These are phyloP conservation scores for Selaginella tamariscina DNA, from an alignment of 75 land plant species.

Conservation along the genomic window DNA sequence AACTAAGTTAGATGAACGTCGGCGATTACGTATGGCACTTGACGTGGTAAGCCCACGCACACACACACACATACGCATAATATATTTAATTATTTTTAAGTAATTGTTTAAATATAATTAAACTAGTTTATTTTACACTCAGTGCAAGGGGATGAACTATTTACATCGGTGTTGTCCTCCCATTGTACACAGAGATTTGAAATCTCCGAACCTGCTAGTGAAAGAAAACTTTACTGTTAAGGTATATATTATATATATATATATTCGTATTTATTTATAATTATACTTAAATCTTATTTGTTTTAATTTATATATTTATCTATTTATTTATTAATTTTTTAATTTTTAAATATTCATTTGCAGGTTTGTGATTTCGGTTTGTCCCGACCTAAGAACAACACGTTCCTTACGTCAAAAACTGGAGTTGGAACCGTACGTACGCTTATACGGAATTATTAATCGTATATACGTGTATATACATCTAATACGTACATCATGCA, in stretches of 20 bases:
- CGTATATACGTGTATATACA: neutral
- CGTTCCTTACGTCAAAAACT: conserved; percentile 69
- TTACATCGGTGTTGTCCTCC: conserved; percentile 39
- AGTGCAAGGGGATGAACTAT: conserved; percentile 97
- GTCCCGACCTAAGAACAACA: conserved; percentile 65
- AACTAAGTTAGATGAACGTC: conserved; percentile 57
- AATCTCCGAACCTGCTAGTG: neutral
- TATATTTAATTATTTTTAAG: neutral
- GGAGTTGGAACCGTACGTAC: conserved; percentile 69
- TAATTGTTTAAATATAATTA: conserved; percentile 3
- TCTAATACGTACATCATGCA: too few relatives aligned
- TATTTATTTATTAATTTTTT: neutral
- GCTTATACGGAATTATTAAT: neutral
- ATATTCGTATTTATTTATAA: neutral
- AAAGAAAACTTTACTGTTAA: neutral
- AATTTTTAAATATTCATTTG: neutral
- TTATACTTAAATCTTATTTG: too few relatives aligned
- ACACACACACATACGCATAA: neutral
- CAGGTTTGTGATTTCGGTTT: conserved; percentile 97
- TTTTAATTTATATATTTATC: conserved; percentile 17
- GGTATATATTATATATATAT: conserved; percentile 17
- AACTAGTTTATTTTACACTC: conserved; percentile 9
- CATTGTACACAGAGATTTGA: neutral
- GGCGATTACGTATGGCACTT: conserved; percentile 75
- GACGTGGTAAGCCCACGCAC: conserved; percentile 59